A percentile compares a stretch with the other conserved stretches of the same genome.
phyloP scores from a whole-genome alignment of 345 rosid genomes.

The Pistacia vera region DNA sequence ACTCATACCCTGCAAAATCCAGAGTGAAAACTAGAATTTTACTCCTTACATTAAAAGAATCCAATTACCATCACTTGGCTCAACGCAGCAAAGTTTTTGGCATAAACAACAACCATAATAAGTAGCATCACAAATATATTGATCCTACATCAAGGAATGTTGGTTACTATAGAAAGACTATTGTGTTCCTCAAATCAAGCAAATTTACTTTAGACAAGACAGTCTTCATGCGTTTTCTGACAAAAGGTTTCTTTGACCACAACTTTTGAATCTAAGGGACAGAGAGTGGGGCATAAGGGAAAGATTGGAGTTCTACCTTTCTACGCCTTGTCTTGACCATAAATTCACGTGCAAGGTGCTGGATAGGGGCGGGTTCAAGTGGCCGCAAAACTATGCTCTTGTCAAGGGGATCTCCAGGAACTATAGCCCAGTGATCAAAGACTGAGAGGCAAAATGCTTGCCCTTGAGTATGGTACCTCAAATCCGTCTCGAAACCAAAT shows the following conservation, averaged over 20 bases:
- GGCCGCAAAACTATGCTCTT: slow-evolving; percentile 81
- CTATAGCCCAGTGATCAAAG: slow-evolving; percentile 93
- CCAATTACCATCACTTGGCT: neutral
- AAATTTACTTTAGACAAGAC: neutral
- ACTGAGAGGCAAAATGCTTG: slow-evolving; percentile 82
- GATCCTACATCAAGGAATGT: neutral
- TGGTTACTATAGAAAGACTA: neutral
- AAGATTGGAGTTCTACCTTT: slow-evolving; percentile 46
- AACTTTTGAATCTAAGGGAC: neutral
- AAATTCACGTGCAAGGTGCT: slow-evolving; percentile 89
- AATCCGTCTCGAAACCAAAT: slow-evolving; percentile 90
- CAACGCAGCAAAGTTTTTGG: neutral
- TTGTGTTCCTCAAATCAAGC: neutral
- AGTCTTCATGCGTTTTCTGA: neutral
- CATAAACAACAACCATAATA: neutral
- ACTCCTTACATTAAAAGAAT: neutral
- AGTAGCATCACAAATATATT: neutral
- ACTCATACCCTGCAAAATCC: slow-evolving; percentile 70
- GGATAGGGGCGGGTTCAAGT: slow-evolving; percentile 89
- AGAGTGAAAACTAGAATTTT: neutral
- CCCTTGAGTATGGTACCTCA: slow-evolving; percentile 91
- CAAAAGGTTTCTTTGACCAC: neutral
- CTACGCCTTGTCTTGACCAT: slow-evolving; percentile 90
- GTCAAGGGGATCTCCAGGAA: slow-evolving; percentile 96
- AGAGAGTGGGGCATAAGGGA: neutral